Base-by-base conservation (phyloP, 495 filamentous ascomycete genomes). In the Aspergillus mulundensis region DNA sequence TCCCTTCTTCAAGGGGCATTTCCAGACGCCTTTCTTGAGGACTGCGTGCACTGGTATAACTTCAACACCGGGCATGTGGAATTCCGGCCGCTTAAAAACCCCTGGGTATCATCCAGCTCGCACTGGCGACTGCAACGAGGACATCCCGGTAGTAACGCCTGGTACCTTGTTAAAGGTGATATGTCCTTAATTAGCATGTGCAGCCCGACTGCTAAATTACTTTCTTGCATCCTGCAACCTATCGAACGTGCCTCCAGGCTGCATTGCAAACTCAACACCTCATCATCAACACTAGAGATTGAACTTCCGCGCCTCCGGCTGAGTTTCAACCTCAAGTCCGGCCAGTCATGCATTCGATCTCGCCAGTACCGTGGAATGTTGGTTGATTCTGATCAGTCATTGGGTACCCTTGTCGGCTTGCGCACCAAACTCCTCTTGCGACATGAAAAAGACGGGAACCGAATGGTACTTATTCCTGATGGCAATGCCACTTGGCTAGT, bases 41-140 rank as follows among this genome's bases (percentile, higher is more conserved):
- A 77, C n/a, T 81, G 68, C 57, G 65, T 74, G 0, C 84, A 88
- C 55, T 88, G 84, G 84, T 68, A 85, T 16, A 66, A 85, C 43
- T 1, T 81, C 1, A 45, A 62, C 7, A 74, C 63, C 0, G 60
- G 59, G 0, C 46, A 54, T 4, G 50, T 87, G 5, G 80, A 87
- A 52, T 83, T 84, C 41, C 70, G 84, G 0, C 73, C 77, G 1
- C 18, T 52, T 1, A 54, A 62, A 0, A 18, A 66, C 19, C 68
- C 73, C 1, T 88, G 82, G 83, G 50, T 44, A 0, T 58, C 61
- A 20, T 59, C 48, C 5, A 63, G 59, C 12, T 21, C 28, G 2
- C 57, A 69, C 25, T 77, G 73, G 72, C 62, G 50, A 57, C 41
- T 77, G 28, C 36, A 34, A 38, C 47, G 28, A 30, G 50, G 21